Evolutionary conservation across 257 asterid genomes (phyloP).

Genomic region (Avicennia marina): DNA sequence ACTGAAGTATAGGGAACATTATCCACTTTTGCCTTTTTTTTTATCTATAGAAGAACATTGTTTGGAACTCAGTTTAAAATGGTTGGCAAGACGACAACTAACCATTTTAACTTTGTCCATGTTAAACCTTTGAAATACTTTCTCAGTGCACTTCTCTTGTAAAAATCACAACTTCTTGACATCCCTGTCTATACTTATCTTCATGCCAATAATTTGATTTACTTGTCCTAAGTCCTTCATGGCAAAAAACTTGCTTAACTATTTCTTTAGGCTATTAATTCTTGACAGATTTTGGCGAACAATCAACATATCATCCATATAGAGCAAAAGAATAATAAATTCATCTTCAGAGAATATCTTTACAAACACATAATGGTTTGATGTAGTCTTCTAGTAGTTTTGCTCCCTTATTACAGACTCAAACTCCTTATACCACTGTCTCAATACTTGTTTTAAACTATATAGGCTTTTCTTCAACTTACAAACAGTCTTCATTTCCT

Average conservation of each 20-base stretch:
- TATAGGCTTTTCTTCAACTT: background rate
- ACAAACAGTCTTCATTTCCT: background rate
- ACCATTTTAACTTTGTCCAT: background rate
- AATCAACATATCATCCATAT: background rate
- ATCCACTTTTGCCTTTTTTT: background rate
- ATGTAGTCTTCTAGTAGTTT: background rate
- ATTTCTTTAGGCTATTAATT: background rate
- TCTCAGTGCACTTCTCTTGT: background rate
- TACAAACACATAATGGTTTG: background rate
- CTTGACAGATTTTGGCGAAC: background rate
- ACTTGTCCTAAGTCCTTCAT: background rate
- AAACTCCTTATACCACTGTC: too few relatives aligned
- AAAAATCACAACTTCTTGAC: background rate
- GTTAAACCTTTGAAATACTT: conserved; percentile 1
- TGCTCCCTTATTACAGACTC: background rate
- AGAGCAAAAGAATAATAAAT: background rate
- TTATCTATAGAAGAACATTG: background rate
- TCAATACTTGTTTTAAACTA: background rate
- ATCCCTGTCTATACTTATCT: background rate
- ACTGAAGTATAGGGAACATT: background rate
- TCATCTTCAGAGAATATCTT: background rate
- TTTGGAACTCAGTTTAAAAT: background rate
- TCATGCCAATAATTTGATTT: background rate
- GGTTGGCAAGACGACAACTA: background rate
- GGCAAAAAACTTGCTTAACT: background rate